Evolutionary conservation across 108 stramenopile genomes (phyloP), one percentile per base, ranked within the genome.

Genomic region (Fistulifera pelliculosa): DNA sequence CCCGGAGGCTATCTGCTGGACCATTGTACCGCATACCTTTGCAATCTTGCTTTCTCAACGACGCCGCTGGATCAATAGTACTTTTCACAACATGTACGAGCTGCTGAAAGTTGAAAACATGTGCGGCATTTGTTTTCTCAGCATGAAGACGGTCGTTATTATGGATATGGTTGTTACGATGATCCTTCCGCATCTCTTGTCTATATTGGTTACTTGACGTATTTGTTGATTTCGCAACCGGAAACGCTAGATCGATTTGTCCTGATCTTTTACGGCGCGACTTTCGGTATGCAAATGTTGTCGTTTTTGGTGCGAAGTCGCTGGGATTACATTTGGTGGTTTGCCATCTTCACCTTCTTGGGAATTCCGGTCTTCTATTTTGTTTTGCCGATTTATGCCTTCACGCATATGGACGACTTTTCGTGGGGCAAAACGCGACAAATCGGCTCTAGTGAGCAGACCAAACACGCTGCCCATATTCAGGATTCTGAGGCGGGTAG

Each of bases 61-160:
- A 25, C 69, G 77, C 53, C 77, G 77, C 57, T 79, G 77, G 77
- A 75, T 75, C 49, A 79, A 79, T 59, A 71, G 70, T 2, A 74
- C 77, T 27, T 63, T 74, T 26, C 77, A 79, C 70, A 79, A 79
- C 44, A 79, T 79, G 77, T 74, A 68, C 27, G 77, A 79, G 67
- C 67, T 79, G 0, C 55, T 79, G 40, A 63, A 60, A 39, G 77
- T 23, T 10, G 22, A 47, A 23, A 19, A 47, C 21, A 47, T 47
- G 45, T 47, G 45, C 45, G 45, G 45, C 51, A 69, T 79, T 22
- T 75, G 73, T 54, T 79, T 70, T 49, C 47, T 79, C n/a, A 75
- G 73, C 28, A 79, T 79, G 77, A 79, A 79, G 59, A 58, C 68
- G 11, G 62, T 75, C 7, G 71, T 79, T 5, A 49, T 69, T 22